Evolutionary conservation across 1,284 basidiomycete species (phyloP), one percentile per base, ranked within the genome.

Genomic region (Cutaneotrichosporon mucoides): DNA sequence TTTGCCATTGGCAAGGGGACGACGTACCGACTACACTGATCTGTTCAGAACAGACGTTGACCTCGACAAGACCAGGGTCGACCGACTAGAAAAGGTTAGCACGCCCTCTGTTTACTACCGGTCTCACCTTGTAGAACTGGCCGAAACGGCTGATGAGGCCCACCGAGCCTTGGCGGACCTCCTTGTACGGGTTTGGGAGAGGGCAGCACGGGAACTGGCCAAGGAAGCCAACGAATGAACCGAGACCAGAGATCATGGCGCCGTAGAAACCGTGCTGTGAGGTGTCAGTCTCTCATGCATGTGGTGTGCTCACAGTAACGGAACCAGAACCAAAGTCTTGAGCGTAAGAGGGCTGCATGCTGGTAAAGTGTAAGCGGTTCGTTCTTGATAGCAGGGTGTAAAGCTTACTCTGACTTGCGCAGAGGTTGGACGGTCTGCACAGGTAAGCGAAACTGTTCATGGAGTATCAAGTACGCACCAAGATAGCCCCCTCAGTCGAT

Each of bases 31-130:
- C 92, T 52, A 89, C 76, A 57, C 86, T 85, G 44, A 94, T 82
- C 1, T 83, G 82, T 76, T 97, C 93, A 7, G 89, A 89, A 82
- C 92, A 95, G 59, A 94, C 89, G 73, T 98, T 97, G 76, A 97
- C 87, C 69, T 91, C 85, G 55, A 89, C 87, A 24, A 97, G 84
- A 66, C 93, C 93, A 1, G 93, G 93, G 75, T 97, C 93, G 65
- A 95, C 92, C 6, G 89, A 86, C 71, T 70, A 34, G 13, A 8
- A 6, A n/a, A 24, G 24, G 34, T 54, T 16, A 34, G 13, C 53
- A 44, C 33, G 24, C 24, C 24, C 24, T 24, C 24, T 24, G 24
- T 24, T 24, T 24, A 24, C 24, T 24, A 24, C 24, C 24, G 24
- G 24, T 24, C 24, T 58, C 45, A 6, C 47, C 35, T 56, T 56